Base-by-base conservation (phyloP, 352 stramenopile genomes). In the Globisporangium viniferum region DNA sequence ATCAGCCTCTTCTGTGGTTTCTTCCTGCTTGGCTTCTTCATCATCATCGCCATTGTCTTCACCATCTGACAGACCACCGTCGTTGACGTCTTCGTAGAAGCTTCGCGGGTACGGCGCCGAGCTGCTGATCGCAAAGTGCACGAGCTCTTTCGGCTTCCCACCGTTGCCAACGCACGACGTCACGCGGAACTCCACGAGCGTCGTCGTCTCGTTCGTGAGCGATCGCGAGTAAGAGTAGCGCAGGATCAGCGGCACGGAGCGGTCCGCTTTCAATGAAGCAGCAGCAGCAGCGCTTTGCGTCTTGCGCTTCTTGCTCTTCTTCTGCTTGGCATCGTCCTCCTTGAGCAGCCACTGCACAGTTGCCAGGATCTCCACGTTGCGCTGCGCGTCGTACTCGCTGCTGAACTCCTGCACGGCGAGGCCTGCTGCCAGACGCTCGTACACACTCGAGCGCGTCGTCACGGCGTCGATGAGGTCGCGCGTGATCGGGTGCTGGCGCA, bases 21-120 rank as follows among this genome's bases (percentile, higher is more conserved):
- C 15, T 53, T 15, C 59, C 69, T 54, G 24, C 2, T 66, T 66
- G 1, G 70, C 64, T 36, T 68, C 58, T 44, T 71, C 68, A 1
- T 60, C 68, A 1, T 78, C 73, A 12, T 70, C 67, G 56, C 81
- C 71, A 0, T 73, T 67, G 10, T 80, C 79, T 5, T 70, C 79
- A 1, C 74, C 73, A 15, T 75, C 59, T 1, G 53, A 60, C 12
- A 56, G 1, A 54, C 41, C 46, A n/a, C 53, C 36, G 41, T 78
- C 64, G 59, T 82, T 72, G 59, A 79, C 68, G 31, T 88, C 76
- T 48, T 93, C 84, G 67, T 93, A 93, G 72, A 89, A 90, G 63
- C 82, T 90, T 24, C 79, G 83, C 8, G 86, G 86, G 62, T 93
- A 93, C n/a, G 59, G 22, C 29, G 78, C 61, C 18, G 84, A 68